Base-by-base conservation (phyloP, 139 green algal species). In the Chlamydomonas sp. region DNA sequence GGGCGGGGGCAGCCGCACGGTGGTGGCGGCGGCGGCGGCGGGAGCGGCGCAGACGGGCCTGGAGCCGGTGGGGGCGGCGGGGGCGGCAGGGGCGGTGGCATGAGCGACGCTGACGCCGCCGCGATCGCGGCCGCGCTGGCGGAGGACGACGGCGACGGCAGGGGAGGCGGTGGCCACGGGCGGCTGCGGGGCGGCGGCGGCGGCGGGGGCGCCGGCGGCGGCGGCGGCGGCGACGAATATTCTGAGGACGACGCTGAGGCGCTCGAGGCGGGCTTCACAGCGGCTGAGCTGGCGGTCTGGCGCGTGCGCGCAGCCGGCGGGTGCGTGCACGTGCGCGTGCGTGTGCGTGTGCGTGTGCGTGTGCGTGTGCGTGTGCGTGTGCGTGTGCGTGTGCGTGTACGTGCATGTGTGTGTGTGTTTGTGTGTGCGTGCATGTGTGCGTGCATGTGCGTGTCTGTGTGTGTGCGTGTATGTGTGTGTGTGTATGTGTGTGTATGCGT, bases 41-140 rank as follows among this genome's bases (percentile, higher is more conserved):
- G 22, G 54, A 64, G 26, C 22, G 26, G 54, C 54, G 34, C 54
- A 64, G 10, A 33, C 74, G 30, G 75, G 70, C 1, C 39, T 82
- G 13, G 43, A 29, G 0, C 35, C 64, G 24, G 35, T 70, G n/a
- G 47, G 61, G 43, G 67, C 35, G 26, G 67, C 59, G 47, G 63
- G 8, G 49, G 57, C 49, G 43, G 67, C 35, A 33, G 67, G 50
- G 47, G 63, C 16, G 49, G 57, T 57, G 34, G 33, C 69, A 43
- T 37, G 28, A 36, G 64, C 54, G 2, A 26, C 10, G 59, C 6
- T 13, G 59, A 66, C 29, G 33, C 31, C 16, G 31, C n/a, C 6
- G 59, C 59, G 26, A 66, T 66, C 20, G 59, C 59, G 4, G 59
- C 22, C 13, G 59, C 59, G 29, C 28, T 63, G 54, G 16, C 29